Base-by-base conservation (phyloP, 2,329 filamentous ascomycete species). In the Colletotrichum incanum region DNA sequence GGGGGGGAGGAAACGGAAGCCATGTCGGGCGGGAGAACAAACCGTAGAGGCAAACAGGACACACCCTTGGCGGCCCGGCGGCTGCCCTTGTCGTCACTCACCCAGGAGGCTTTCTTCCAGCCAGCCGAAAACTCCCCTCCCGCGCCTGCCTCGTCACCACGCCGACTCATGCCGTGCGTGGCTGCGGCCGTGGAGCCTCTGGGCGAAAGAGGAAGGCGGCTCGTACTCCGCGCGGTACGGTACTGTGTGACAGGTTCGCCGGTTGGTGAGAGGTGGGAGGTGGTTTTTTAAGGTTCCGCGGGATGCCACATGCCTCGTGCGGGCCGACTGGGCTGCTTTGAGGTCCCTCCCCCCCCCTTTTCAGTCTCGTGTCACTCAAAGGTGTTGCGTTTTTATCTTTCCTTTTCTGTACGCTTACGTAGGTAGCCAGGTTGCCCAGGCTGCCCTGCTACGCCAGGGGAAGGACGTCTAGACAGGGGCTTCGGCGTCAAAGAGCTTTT, bases 281-380 rank as follows among this genome's bases (percentile, higher is more conserved):
- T 26, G 47, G 4, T 4, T 31, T 31, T 59, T 59, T 52, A 61
- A 61, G 37, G 23, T 67, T 54, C 65, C 65, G 65, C 55, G 26
- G 65, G 37, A 61, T 61, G 55, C 26, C 55, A 61, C 65, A 31
- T 34, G 55, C 65, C 50, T 55, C 47, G 45, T 61, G 65, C 55
- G 47, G 47, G n/a, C n/a, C 28, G 43, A 34, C 59, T 43, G 34
- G 54, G 54, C 34, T 47, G 43, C 28, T 12, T 54, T 31, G 50
- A 23, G 26, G 26, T 8, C 34, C 34, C 34, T 34, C 50, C 50
- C 18, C 12, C 0, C 50, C 11, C 16, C n/a, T n/a, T n/a, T 31
- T 31, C 28, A 11, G 26, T 54, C 26, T 34, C 31, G 23, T 28
- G 26, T 11, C 20, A 9, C 43, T 47, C 18, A 5, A 47, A 47